phyloP scores from a whole-genome alignment of 768 basidiomycete species.

The Amyloporia xantha region DNA sequence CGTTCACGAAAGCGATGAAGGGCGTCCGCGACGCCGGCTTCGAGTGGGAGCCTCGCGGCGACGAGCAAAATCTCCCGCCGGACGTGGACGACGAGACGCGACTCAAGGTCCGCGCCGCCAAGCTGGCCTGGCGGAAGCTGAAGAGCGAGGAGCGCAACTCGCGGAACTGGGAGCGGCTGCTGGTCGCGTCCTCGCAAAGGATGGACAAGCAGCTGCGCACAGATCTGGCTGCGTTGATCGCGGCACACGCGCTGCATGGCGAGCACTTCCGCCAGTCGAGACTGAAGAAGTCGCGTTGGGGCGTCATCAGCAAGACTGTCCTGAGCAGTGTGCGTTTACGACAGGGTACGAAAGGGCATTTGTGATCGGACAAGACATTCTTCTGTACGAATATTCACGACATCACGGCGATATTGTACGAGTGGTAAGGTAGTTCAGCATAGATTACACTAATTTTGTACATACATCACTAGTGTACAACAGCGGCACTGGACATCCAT shows the following conservation, averaged over 20 bases:
- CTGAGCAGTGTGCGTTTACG: constrained; percentile 5
- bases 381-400: too few species aligned
- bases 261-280: neutral
- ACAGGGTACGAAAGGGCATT: constrained; percentile 3
- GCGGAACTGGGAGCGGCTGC: neutral
- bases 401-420: too few species aligned
- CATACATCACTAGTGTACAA: constrained; percentile 1
- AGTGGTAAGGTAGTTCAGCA: neutral
- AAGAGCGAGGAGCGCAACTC: neutral
- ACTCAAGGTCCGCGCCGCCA: neutral
- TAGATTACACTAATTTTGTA: constrained; percentile 1
- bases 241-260: neutral
- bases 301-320: constrained; percentile 1
- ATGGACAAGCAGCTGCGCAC: neutral
- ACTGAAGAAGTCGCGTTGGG: constrained; percentile 1
- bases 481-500: neutral
- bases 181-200: neutral
- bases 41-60: neutral
- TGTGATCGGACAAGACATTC: too few species aligned
- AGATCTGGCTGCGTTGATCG: neutral
- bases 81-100: neutral
- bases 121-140: neutral
- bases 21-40: neutral
- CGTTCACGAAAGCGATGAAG: neutral
- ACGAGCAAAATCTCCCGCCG: neutral